Percentiles rank a stretch among this genome's conserved stretches.
Evolutionary conservation across 768 basidiomycete genomes (phyloP).

Genomic region (Cyclocybe cylindracea): DNA sequence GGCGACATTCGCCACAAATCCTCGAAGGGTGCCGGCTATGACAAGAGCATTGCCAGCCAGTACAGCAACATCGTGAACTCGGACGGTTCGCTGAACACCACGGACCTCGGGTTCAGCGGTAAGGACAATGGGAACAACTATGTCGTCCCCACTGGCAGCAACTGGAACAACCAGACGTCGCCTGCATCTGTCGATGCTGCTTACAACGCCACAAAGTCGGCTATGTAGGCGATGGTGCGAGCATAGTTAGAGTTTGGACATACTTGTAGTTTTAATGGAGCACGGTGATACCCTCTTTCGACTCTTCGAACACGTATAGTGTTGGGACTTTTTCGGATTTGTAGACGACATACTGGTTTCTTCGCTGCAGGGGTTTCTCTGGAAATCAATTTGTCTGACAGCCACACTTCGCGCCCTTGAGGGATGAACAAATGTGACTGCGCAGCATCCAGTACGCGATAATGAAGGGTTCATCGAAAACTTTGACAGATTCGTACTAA

Average conservation of each 20-base stretch:
- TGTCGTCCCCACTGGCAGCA: slow-evolving; percentile 35
- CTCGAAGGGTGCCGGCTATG: slow-evolving; percentile 37
- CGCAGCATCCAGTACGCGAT: no score
- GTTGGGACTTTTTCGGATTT: not conserved
- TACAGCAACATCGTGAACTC: slow-evolving; percentile 29
- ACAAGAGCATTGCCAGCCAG: slow-evolving; percentile 35
- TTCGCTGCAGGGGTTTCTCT: not conserved
- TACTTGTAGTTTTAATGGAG: no score
- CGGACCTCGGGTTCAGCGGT: slow-evolving; percentile 42
- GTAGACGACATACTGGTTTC: not conserved
- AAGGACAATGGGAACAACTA: slow-evolving; percentile 34
- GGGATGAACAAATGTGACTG: not conserved
- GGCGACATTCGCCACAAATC: slow-evolving; percentile 39
- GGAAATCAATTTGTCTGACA: not conserved
- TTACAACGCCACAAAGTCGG: slow-evolving; percentile 26
- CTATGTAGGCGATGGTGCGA: slow-evolving; percentile 1
- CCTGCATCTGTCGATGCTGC: slow-evolving; percentile 34
- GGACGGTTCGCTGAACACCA: slow-evolving; percentile 36
- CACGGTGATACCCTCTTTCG: no score
- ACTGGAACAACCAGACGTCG: slow-evolving; percentile 35
- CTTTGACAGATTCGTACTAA: not conserved
- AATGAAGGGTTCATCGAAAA: no score
- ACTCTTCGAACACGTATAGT: no score
- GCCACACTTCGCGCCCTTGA: not conserved
- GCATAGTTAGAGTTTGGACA: no score